A percentile compares a stretch with the other conserved stretches of the same genome.
phyloP scores from a whole-genome alignment of 1,139 yeast genomes.

The Pichia sp. region DNA sequence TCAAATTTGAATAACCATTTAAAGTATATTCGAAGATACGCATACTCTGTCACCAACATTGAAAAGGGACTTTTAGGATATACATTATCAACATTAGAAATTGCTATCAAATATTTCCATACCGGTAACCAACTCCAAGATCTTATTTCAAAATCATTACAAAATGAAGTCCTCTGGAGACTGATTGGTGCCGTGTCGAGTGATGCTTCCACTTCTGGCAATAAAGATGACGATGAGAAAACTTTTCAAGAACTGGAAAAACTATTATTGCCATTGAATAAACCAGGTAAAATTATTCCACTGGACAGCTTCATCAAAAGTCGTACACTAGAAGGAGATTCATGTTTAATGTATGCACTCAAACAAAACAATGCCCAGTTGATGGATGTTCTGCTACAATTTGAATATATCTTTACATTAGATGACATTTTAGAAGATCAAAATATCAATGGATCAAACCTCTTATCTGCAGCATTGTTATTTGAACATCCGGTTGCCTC shows the following conservation, averaged over 20 bases:
- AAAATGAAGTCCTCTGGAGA: conserved; percentile 56
- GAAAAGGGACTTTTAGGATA: conserved; percentile 41
- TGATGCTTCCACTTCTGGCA: conserved; percentile 20
- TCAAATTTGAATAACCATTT: conserved; percentile 62
- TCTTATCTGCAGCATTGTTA: conserved; percentile 61
- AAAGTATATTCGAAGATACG: conserved; percentile 61
- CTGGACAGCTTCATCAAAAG: conserved; percentile 46
- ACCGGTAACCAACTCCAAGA: conserved; percentile 41
- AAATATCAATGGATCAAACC: conserved; percentile 48
- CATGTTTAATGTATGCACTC: conserved; percentile 57
- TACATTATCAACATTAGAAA: conserved; percentile 77
- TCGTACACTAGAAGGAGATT: conserved; percentile 61
- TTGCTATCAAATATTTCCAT: conserved; percentile 64
- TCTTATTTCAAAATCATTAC: conserved; percentile 36
- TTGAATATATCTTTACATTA: conserved; percentile 50
- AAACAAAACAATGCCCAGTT: conserved; percentile 42
- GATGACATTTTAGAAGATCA: conserved; percentile 70
- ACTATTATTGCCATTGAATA: conserved; percentile 20
- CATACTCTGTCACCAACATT: conserved; percentile 38
- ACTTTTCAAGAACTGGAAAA: conserved; percentile 15
- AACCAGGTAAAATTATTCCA: conserved; percentile 34
- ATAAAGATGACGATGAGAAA: conserved; percentile 20
- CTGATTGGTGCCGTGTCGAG: conserved; percentile 39
- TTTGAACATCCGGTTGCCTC: conserved; percentile 49
- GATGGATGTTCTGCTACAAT: conserved; percentile 47